phyloP scores from a whole-genome alignment of 495 filamentous ascomycete species.

The Penicillium robsamsonii region DNA sequence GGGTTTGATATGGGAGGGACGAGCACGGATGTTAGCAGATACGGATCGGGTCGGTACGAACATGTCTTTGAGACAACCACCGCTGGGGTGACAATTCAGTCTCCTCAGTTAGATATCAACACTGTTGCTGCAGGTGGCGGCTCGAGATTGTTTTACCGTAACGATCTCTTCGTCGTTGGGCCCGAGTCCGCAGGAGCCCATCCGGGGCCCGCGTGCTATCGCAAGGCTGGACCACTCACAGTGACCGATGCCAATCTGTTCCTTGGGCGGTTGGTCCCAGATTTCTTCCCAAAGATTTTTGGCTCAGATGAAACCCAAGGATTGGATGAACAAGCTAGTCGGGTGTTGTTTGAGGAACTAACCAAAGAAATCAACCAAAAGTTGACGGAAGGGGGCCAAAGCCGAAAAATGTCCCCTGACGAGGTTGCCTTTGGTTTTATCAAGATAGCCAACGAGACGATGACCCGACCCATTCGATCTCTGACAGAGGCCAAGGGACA shows the following conservation, averaged over 20 bases:
- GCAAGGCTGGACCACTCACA: slow-evolving; percentile 84
- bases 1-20: slow-evolving; percentile 97
- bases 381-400: slow-evolving; percentile 29
- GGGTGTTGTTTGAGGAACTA: slow-evolving; percentile 65
- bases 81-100: slow-evolving; percentile 90
- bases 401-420: slow-evolving; percentile 71
- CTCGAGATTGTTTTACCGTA: slow-evolving; percentile 76
- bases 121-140: slow-evolving; percentile 94
- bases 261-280: slow-evolving; percentile 79
- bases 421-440: slow-evolving; percentile 75
- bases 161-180: slow-evolving; percentile 88
- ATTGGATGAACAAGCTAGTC: slow-evolving; percentile 69
- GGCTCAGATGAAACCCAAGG: slow-evolving; percentile 80
- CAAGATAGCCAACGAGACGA: slow-evolving; percentile 86
- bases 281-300: slow-evolving; percentile 94
- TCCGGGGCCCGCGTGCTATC: slow-evolving; percentile 87
- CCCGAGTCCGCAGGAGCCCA: slow-evolving; percentile 87
- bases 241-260: slow-evolving; percentile 91
- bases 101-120: slow-evolving; percentile 90
- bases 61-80: slow-evolving; percentile 95
- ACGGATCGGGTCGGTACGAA: slow-evolving; percentile 70
- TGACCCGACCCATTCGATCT: slow-evolving; percentile 89
- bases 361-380: slow-evolving; percentile 69
- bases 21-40: slow-evolving; percentile 84
- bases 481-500: slow-evolving; percentile 93